Conservation (phyloP, 2,329 filamentous ascomycete species). For the Penicillium brasilianum region DNA sequence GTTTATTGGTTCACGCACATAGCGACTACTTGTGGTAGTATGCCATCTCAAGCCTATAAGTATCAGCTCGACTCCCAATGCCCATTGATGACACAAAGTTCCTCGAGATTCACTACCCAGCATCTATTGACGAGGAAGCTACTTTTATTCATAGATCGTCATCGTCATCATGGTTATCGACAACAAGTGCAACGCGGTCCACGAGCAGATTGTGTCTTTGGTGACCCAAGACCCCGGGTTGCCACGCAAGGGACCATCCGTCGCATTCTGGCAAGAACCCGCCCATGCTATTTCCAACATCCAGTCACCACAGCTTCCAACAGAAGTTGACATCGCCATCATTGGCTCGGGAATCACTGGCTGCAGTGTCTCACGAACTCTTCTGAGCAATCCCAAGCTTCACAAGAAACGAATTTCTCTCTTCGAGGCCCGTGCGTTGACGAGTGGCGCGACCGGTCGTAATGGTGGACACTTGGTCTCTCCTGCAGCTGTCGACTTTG, state of each 20-base stretch:
- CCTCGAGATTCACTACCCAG: background rate
- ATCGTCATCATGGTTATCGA: background rate
- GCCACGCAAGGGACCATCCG: conserved; percentile 3
- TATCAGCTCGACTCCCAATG: background rate
- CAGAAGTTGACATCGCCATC: conserved; percentile 31
- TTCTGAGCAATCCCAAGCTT: conserved; percentile 22
- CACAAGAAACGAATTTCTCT: conserved; percentile 5
- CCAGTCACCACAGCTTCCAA: conserved; percentile 25
- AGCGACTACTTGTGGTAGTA: background rate
- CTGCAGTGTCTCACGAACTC: conserved; percentile 31
- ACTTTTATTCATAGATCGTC: background rate
- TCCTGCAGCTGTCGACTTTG: conserved; percentile 7
- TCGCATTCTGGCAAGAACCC: conserved; percentile 32
- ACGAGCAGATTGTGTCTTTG: conserved; percentile 5
- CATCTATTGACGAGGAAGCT: background rate
- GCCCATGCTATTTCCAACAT: conserved; percentile 22
- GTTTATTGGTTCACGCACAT: background rate
- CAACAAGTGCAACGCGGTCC: background rate
- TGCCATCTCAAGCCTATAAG: background rate
- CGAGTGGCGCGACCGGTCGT: conserved; percentile 4
- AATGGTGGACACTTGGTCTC: conserved; percentile 9
- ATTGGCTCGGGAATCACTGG: conserved; percentile 36
- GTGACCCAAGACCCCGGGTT: conserved; percentile 9
- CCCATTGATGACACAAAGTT: background rate
- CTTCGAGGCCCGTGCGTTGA: conserved; percentile 8